These are phyloP conservation scores for Paramecium octaurelia DNA, from an alignment of 73 alveolate genomes.

Conservation along the genomic window DNA sequence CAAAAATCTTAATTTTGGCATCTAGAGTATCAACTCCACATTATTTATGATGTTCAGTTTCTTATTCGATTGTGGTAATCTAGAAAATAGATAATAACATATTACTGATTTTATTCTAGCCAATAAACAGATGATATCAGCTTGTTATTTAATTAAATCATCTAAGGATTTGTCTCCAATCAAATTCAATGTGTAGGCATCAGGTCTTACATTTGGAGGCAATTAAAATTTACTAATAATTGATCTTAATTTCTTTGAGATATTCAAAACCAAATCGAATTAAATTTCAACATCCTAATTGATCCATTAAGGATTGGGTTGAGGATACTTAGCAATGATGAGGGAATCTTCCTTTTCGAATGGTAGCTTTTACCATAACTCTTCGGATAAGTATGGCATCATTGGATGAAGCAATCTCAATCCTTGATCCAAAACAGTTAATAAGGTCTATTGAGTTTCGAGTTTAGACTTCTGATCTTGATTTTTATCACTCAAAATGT, in stretches of 20 bases:
- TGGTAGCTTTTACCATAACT: slow-evolving; percentile 97
- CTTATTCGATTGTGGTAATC: neutral
- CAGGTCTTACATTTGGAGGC: slow-evolving; percentile 52
- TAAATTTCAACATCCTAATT: slow-evolving; percentile 68
- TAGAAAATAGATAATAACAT: neutral
- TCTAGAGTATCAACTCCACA: neutral
- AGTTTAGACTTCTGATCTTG: slow-evolving; percentile 75
- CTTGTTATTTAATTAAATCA: neutral
- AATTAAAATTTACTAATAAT: slow-evolving; percentile 9
- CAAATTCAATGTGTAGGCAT: neutral
- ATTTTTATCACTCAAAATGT: slow-evolving; percentile 68
- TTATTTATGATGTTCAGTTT: neutral
- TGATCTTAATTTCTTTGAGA: slow-evolving; percentile 37
- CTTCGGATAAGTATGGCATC: slow-evolving; percentile 96
- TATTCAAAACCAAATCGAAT: neutral
- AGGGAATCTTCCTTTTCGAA: slow-evolving; percentile 76
- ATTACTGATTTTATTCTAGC: slow-evolving; percentile 50
- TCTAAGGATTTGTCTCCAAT: neutral
- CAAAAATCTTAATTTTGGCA: neutral
- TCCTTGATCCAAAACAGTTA: slow-evolving; percentile 79
- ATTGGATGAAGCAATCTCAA: slow-evolving; percentile 93
- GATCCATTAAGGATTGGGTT: slow-evolving; percentile 58
- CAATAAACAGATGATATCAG: slow-evolving; percentile 42
- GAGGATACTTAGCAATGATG: slow-evolving; percentile 84
- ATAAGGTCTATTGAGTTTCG: slow-evolving; percentile 83